Evolutionary conservation across 805 yeast genomes (phyloP), one percentile per base, ranked within the genome.

Genomic region (Clavispora carvajalis): DNA sequence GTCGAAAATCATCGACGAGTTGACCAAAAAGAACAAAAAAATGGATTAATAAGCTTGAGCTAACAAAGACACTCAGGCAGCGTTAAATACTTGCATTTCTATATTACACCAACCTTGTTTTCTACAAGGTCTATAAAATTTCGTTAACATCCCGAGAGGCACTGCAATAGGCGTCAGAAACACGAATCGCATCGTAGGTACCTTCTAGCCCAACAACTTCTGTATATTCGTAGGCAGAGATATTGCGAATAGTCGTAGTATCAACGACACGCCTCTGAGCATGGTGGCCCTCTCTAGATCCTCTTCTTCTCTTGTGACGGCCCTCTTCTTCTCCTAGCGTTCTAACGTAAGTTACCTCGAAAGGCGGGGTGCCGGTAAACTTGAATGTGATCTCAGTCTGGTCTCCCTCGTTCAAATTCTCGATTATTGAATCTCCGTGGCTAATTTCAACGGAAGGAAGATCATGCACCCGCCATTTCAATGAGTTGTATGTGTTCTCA

Each of bases 371-470:
- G 12, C 99, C 99, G 24, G 76, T 75, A 54, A 93, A 85, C 16
- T 79, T 74, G 63, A 93, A 91, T 2, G 75, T 75, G 36, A 93
- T 79, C 57, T 89, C 96, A 1, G 95, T 90, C 54, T 85, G 86
- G 49, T 93, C 99, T 35, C 98, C 99, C 57, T 88, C 95, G 54
- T 89, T 95, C 33, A 93, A 85, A 59, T 87, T 91, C 54, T 82
- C 90, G 41, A 82, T 77, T 7, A 81, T 65, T 13, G 77, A 67
- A 41, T 79, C 82, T n/a, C 96, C 95, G 52, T 82, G 85, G 18
- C 82, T 77, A 12, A 91, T 80, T 44, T 83, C 89, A 12, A 91
- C 96, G 0, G 95, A 82, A 2, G 82, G 82, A 12, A 77, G 56
- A 28, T 75, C 76, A 46, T 73, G 67, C 8, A 77, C 65, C 13